Percentiles rank a stretch among this genome's conserved stretches.
Evolutionary conservation across 768 basidiomycete genomes (phyloP).

Genomic region (Jaapia argillacea): DNA sequence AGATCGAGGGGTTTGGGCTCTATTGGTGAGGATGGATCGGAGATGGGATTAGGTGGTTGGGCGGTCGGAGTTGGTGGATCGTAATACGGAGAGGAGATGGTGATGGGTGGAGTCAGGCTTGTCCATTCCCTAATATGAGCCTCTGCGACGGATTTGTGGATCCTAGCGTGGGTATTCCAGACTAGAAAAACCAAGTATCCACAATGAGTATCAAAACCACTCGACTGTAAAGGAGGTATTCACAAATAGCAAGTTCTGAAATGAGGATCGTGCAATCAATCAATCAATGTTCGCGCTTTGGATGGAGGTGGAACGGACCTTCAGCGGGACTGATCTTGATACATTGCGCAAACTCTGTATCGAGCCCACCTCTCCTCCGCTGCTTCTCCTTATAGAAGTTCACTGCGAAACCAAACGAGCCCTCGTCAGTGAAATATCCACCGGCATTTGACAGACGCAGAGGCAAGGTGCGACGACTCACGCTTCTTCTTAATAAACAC

Average conservation of each 20-base stretch:
- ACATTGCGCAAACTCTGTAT: slow-evolving; percentile 36
- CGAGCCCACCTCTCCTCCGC: slow-evolving; percentile 38
- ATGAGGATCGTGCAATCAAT: not conserved
- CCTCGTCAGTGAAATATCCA: too few species aligned
- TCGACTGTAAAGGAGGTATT: too few species aligned
- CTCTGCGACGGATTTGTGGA: slow-evolving; percentile 39
- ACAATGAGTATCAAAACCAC: too few species aligned
- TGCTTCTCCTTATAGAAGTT: slow-evolving; percentile 70
- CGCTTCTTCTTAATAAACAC: slow-evolving; percentile 71
- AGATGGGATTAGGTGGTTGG: too few species aligned
- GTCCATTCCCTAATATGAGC: slow-evolving; percentile 50
- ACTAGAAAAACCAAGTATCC: too few species aligned
- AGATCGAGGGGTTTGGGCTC: slow-evolving; percentile 25
- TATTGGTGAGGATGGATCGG: slow-evolving; percentile 5
- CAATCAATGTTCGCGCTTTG: too few species aligned
- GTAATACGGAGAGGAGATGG: slow-evolving; percentile 22
- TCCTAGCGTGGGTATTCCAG: slow-evolving; percentile 71
- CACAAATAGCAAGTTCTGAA: slow-evolving; percentile 63
- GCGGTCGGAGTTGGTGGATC: too few species aligned
- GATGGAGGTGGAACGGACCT: slow-evolving; percentile 30
- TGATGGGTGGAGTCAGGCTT: slow-evolving; percentile 35
- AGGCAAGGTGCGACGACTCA: slow-evolving; percentile 22
- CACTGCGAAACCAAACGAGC: slow-evolving; percentile 34
- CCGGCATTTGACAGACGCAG: not conserved
- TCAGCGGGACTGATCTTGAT: slow-evolving; percentile 65